phyloP scores from a whole-genome alignment of 768 basidiomycete genomes.

The Macrolepiota dolichaula region DNA sequence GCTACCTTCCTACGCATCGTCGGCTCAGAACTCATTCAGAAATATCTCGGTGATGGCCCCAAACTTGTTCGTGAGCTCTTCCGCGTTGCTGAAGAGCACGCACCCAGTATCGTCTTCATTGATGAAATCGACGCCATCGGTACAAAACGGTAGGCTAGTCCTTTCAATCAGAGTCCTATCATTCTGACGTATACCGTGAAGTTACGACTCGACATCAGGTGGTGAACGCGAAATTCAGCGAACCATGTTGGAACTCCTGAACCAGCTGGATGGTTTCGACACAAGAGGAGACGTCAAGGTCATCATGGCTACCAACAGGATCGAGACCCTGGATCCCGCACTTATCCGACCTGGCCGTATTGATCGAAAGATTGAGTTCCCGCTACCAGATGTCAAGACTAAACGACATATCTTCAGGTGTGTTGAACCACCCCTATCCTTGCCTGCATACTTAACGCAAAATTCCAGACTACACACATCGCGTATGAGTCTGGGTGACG shows the following conservation, averaged over 20 bases:
- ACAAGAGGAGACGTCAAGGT: constrained; percentile 99
- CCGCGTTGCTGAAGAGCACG: constrained; percentile 95
- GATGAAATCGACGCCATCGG: constrained; percentile 99
- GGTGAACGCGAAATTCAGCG: constrained; percentile 99
- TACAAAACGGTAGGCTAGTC: constrained; percentile 77
- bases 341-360: constrained; percentile 98
- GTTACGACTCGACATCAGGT: constrained; percentile 97
- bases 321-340: constrained; percentile 96
- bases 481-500: constrained; percentile 84
- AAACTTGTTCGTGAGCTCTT: constrained; percentile 97
- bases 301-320: constrained; percentile 99
- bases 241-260: constrained; percentile 97
- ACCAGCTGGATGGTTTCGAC: constrained; percentile 99
- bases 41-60: constrained; percentile 97
- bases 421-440: not conserved
- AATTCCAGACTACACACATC: constrained; percentile 77
- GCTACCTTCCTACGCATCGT: constrained; percentile 97
- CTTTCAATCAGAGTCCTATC: constrained; percentile 3
- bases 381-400: constrained; percentile 95
- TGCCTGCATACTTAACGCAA: not conserved
- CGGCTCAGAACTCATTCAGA: constrained; percentile 97
- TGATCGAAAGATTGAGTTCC: constrained; percentile 98
- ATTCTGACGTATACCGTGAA: constrained; percentile 25
- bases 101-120: constrained; percentile 98
- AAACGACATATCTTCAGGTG: constrained; percentile 98